These are phyloP conservation scores for Gaeumannomyces tritici DNA, from an alignment of 2,329 filamentous ascomycete species.

Conservation along the genomic window DNA sequence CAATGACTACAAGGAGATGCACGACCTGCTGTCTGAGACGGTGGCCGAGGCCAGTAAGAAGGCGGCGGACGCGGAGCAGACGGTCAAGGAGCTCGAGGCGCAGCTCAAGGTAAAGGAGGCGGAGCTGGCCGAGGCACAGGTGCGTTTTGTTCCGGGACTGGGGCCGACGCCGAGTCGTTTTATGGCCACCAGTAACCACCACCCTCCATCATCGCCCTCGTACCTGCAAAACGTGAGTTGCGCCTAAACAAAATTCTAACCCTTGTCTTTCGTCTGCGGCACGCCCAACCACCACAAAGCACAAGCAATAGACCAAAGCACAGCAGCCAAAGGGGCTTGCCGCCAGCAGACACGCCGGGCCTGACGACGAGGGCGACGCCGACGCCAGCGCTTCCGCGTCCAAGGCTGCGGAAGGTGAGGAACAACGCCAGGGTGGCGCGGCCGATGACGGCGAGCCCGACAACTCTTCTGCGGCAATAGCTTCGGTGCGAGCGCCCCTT, in stretches of 20 bases:
- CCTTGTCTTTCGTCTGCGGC: neutral
- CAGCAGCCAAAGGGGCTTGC: conserved; percentile 38
- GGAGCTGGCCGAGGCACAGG: conserved; percentile 52
- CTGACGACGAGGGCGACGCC: conserved; percentile 18
- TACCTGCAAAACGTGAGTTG: conserved; percentile 4
- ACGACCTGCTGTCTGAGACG: conserved; percentile 50
- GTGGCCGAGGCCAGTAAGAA: conserved; percentile 46
- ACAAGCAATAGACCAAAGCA: conserved; percentile 30
- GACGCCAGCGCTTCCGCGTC: conserved; percentile 16
- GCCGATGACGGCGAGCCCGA: conserved; percentile 36
- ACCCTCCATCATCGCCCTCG: neutral
- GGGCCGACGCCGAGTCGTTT: neutral
- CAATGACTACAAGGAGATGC: conserved; percentile 53
- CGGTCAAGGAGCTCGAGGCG: conserved; percentile 39
- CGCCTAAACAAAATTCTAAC: neutral
- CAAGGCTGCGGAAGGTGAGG: conserved; percentile 45
- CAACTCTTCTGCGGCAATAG: conserved; percentile 54
- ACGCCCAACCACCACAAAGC: neutral
- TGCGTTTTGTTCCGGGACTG: conserved; percentile 18
- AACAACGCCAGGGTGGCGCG: neutral
- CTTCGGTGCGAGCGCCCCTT: conserved; percentile 52
- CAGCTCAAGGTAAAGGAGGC: conserved; percentile 54
- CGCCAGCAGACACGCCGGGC: conserved; percentile 41
- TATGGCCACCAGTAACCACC: neutral
- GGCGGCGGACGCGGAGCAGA: conserved; percentile 32